These are phyloP conservation scores for Vicia villosa DNA, from an alignment of 306 rosid species.

Conservation along the genomic window DNA sequence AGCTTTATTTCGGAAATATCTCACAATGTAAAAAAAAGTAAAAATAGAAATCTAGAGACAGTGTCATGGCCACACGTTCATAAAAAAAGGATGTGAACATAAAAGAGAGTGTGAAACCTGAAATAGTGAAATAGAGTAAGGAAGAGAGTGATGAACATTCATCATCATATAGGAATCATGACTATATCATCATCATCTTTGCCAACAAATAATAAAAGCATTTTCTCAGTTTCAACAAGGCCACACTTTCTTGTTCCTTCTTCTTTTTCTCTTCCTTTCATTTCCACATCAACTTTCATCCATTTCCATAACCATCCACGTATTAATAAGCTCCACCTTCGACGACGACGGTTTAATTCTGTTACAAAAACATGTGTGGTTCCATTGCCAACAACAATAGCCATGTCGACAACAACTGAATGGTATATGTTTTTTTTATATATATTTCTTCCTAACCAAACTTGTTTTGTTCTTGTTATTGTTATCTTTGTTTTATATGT, in stretches of 20 bases:
- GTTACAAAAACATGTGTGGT: no score
- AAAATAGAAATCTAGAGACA: neutral
- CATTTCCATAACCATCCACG: neutral
- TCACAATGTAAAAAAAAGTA: no score
- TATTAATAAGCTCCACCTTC: slow-evolving; percentile 30
- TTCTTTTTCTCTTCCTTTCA: slow-evolving; percentile 11
- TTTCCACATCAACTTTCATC: neutral
- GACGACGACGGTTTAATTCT: neutral
- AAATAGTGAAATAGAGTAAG: neutral
- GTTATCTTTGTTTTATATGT: neutral
- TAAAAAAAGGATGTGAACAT: neutral
- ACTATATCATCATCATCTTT: neutral
- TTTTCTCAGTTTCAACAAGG: slow-evolving; percentile 23
- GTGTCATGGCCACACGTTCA: slow-evolving; percentile 3
- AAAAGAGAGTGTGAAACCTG: neutral
- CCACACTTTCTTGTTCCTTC: slow-evolving; percentile 2
- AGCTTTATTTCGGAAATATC: no score
- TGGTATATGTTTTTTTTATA: neutral
- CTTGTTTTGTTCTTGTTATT: neutral
- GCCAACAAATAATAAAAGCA: neutral
- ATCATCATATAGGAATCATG: neutral
- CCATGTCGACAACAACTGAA: slow-evolving; percentile 48
- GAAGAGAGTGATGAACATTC: neutral
- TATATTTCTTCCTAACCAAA: neutral
- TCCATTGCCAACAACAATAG: slow-evolving; percentile 2